Conservation (phyloP, 2,329 filamentous ascomycete genomes). For the Penicillium sclerotigenum region DNA sequence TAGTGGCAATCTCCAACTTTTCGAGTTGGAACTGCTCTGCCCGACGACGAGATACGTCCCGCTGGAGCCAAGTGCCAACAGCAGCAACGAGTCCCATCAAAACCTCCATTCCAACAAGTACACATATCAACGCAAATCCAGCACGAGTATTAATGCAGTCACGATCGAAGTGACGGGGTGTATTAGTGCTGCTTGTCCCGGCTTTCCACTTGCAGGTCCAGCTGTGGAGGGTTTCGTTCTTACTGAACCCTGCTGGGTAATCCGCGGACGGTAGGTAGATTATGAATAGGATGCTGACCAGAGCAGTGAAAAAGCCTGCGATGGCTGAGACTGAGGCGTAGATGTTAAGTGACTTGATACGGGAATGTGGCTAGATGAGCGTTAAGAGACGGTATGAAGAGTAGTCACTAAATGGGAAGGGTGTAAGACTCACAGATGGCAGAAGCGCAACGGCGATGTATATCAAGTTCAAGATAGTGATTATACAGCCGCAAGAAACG, state of each 20-base stretch:
- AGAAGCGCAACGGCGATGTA: constrained; percentile 35
- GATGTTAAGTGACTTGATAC: constrained; percentile 35
- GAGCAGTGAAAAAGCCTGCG: constrained; percentile 36
- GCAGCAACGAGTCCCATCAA: constrained; percentile 32
- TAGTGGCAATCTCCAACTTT: constrained; percentile 27
- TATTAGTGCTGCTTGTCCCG: constrained; percentile 13
- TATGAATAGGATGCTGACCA: constrained; percentile 32
- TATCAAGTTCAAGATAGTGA: constrained; percentile 31
- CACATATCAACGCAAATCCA: constrained; percentile 35
- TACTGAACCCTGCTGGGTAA: constrained; percentile 29
- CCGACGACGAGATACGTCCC: constrained; percentile 29
- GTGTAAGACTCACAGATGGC: constrained; percentile 33
- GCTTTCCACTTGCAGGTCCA: constrained; percentile 44
- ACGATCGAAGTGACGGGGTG: constrained; percentile 37
- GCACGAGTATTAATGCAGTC: constrained; percentile 40
- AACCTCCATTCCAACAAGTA: constrained; percentile 36
- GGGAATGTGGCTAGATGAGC: constrained; percentile 32
- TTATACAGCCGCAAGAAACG: constrained; percentile 38
- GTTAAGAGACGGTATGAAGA: not conserved
- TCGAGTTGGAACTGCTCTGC: constrained; percentile 25
- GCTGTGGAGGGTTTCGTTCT: constrained; percentile 39
- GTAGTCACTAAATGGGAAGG: not conserved
- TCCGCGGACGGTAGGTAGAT: constrained; percentile 33
- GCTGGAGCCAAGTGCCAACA: constrained; percentile 32
- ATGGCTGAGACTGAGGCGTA: constrained; percentile 34